Conservation (phyloP, 176 grass and related monocot species). For the Cenchrus fungigraminus region DNA sequence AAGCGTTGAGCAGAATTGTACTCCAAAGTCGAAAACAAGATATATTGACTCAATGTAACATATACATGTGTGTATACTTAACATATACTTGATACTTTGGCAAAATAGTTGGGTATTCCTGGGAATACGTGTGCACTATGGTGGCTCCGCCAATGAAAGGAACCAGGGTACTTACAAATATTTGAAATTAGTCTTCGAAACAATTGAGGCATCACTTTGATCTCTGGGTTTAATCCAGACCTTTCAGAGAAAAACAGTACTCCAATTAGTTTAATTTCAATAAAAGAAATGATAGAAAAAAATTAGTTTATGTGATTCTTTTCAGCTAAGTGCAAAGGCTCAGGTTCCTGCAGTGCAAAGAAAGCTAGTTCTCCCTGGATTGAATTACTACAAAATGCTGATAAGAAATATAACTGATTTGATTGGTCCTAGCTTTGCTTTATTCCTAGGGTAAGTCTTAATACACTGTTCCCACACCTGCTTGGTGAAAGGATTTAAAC, state of each 20-base stretch:
- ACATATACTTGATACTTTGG: no score
- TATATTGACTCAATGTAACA: no score
- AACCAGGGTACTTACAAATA: background rate
- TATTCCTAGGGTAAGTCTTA: slow-evolving; percentile 9
- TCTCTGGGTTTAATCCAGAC: no score
- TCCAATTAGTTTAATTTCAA: slow-evolving; percentile 6
- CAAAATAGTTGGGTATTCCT: slow-evolving; percentile 13
- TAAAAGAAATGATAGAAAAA: background rate
- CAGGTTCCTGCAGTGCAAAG: slow-evolving; percentile 71
- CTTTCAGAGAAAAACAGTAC: slow-evolving; percentile 22
- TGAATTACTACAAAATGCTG: slow-evolving; percentile 6
- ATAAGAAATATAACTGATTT: background rate
- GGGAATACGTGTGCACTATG: slow-evolving; percentile 38
- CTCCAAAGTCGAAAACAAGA: no score
- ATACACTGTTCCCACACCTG: slow-evolving; percentile 62
- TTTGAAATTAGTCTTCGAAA: no score
- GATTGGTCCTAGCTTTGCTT: background rate
- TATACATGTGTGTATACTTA: no score
- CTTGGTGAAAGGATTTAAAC: slow-evolving; percentile 62
- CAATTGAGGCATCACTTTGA: no score
- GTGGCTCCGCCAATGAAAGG: no score
- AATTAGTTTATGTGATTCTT: slow-evolving; percentile 75
- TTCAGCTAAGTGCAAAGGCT: slow-evolving; percentile 86
- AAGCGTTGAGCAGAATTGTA: no score
- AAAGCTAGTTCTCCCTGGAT: slow-evolving; percentile 24